Conservation (phyloP, 768 basidiomycete genomes). For the Cubamyces lactineus region DNA sequence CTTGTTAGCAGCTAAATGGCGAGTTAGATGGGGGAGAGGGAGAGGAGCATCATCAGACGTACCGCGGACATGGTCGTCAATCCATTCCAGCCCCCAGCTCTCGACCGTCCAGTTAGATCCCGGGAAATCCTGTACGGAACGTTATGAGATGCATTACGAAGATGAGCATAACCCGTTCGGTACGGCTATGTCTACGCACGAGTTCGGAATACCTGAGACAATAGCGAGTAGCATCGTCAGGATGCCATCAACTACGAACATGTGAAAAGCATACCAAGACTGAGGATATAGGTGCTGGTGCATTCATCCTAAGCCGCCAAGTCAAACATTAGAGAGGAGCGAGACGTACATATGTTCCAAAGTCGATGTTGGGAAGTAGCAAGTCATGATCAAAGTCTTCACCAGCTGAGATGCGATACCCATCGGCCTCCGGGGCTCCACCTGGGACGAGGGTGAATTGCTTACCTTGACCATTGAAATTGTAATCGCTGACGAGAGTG, state of each 20-base stretch:
- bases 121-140: constrained; percentile 43
- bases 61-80: constrained; percentile 40
- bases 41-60: background rate
- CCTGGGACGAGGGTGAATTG: background rate
- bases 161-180: background rate
- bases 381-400: constrained; percentile 58
- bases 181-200: constrained; percentile 19
- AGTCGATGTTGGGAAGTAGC: constrained; percentile 55
- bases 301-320: background rate
- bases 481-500: constrained; percentile 51
- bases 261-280: constrained; percentile 23
- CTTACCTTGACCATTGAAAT: constrained; percentile 58
- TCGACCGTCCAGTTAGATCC: constrained; percentile 51
- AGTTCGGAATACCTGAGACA: constrained; percentile 35
- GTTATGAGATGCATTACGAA: background rate
- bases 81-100: constrained; percentile 39
- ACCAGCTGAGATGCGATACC: constrained; percentile 40
- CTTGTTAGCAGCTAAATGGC: constrained; percentile 47
- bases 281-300: constrained; percentile 30
- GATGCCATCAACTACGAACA: too few relatives aligned
- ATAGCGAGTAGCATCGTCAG: background rate
- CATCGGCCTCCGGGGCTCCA: background rate
- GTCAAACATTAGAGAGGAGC: background rate
- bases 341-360: constrained; percentile 54
- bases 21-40: background rate